Percentiles rank a stretch among this genome's conserved stretches.
Conservation (phyloP, 139 green algal genomes). For the Picochlorum sp. region DNA sequence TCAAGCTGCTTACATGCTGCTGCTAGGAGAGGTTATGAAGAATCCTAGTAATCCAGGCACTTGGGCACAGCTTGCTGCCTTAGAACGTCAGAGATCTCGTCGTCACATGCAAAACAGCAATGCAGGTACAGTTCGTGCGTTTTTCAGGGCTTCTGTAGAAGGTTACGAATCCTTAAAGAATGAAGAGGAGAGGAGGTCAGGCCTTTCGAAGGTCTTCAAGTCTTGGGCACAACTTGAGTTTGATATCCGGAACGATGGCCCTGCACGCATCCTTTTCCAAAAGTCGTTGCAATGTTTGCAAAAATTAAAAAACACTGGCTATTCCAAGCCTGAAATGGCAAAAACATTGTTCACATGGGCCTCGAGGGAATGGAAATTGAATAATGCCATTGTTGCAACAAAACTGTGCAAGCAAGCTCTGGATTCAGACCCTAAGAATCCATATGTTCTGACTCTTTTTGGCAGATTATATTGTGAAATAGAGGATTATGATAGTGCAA, state of each 20-base stretch:
- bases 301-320: slow-evolving; percentile 14
- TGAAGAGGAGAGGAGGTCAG: slow-evolving; percentile 10
- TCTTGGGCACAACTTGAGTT: slow-evolving; percentile 45
- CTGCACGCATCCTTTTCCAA: slow-evolving; percentile 40
- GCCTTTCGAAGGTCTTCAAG: slow-evolving; percentile 10
- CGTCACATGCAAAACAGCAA: background rate
- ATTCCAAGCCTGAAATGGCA: slow-evolving; percentile 13
- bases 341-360: slow-evolving; percentile 40
- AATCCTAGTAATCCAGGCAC: background rate
- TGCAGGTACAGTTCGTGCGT: slow-evolving; percentile 14
- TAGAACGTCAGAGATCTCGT: slow-evolving; percentile 20
- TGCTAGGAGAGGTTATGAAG: slow-evolving; percentile 12
- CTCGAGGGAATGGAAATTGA: slow-evolving; percentile 19
- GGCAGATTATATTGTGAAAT: slow-evolving; percentile 13
- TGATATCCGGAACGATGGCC: slow-evolving; percentile 20
- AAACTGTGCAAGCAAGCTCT: slow-evolving; percentile 14
- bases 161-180: background rate
- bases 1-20: slow-evolving; percentile 12
- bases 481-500: slow-evolving; percentile 9
- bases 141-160: slow-evolving; percentile 35
- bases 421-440: slow-evolving; percentile 31
- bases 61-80: slow-evolving; percentile 44
- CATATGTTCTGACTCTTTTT: slow-evolving; percentile 18
- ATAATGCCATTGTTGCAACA: slow-evolving; percentile 2
- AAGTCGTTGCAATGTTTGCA: slow-evolving; percentile 1